Evolutionary conservation across 164 flowering plant genomes (phyloP), one percentile per base, ranked within the genome.

Genomic region (Stephania yunnanensis): DNA sequence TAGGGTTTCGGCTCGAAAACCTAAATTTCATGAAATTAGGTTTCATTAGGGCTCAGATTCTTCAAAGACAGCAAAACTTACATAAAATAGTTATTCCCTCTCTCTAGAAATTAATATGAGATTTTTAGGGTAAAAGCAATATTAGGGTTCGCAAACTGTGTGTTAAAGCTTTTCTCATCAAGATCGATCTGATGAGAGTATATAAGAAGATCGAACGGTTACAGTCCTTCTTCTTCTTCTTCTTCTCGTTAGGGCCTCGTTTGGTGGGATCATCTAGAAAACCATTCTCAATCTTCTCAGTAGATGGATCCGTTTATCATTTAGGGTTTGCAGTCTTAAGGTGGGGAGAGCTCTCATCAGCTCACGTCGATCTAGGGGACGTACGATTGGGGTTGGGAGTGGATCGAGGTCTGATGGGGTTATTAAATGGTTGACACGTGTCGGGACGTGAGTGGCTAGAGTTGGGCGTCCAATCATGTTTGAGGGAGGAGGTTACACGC

Each of bases 1-100:
- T 79, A 80, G 81, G 80, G 82, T 81, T 83, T 77, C 67, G 2
- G 42, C 42, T 36, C 15, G 12, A 50, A 50, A 50, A 50, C 55
- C 55, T 50, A 80, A 73, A 75, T 65, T 74, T 79, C 72, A 72
- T 36, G 42, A 36, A 36, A 64, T 55, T 65, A 64, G 58, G 79
- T 29, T 64, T 64, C 68, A 19, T 22, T 64, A 65, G 68, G 68
- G 68, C 22, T 65, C 12, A 65, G 25, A 65, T 22, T 30, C 68
- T 65, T 22, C 68, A 73, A 78, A 17, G 73, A 55, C 42, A 36
- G 4, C 42, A 36, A 36, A 2, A 36, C 42, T 36, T 36, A 4
- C 42, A 36, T 25, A 25, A 25, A 25, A 25, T 25, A 25, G 25
- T 25, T 25, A 25, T 25, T 25, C 25, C 25, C 25, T 25, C 25